Conservation (phyloP, 495 filamentous ascomycete species). For the Aspergillus steynii region DNA sequence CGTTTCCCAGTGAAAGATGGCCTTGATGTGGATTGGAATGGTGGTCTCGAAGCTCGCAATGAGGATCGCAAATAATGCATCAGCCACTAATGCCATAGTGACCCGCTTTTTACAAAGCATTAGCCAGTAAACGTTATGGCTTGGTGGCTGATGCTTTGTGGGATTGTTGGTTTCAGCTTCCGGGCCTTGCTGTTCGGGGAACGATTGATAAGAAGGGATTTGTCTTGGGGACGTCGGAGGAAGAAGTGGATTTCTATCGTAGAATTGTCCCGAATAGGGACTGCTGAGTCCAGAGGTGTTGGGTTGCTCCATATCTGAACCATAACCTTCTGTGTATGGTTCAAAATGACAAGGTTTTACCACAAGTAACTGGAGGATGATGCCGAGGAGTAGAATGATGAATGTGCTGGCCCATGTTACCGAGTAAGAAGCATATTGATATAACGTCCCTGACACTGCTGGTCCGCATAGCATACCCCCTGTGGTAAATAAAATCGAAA, state of each 20-base stretch:
- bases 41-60: neutral
- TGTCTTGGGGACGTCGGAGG: neutral
- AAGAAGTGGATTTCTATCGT: neutral
- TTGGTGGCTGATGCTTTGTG: neutral
- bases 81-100: neutral
- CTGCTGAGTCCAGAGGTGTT: neutral
- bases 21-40: neutral
- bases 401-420: neutral
- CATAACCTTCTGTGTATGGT: too few species aligned
- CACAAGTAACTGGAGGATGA: neutral
- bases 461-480: neutral
- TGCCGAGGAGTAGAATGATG: neutral
- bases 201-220: neutral
- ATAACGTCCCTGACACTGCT: neutral
- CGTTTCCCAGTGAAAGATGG: neutral
- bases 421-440: neutral
- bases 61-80: neutral
- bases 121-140: neutral
- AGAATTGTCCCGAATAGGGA: neutral
- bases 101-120: neutral
- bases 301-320: neutral
- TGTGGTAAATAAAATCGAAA: neutral
- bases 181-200: neutral
- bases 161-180: neutral
- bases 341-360: neutral